Evolutionary conservation across 2,329 filamentous ascomycete species (phyloP).

Genomic region (Botrytis tulipae): DNA sequence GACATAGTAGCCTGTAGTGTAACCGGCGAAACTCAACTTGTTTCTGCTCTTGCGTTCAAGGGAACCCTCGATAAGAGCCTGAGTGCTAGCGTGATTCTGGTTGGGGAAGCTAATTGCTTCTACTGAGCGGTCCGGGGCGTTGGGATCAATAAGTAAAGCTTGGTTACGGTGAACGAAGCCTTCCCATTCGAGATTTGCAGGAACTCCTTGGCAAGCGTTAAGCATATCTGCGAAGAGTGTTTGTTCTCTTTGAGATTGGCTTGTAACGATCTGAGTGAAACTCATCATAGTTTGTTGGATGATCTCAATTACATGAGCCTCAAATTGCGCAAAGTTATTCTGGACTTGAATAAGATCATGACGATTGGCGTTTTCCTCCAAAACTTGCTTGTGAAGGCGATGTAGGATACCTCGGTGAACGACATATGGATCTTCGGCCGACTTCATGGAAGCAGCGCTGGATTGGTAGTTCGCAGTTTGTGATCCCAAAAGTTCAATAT

Average conservation of each 20-base stretch:
- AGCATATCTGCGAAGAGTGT: constrained; percentile 83
- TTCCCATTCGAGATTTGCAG: constrained; percentile 87
- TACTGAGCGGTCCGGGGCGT: constrained; percentile 69
- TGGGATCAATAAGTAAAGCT: constrained; percentile 74
- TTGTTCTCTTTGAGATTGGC: constrained; percentile 78
- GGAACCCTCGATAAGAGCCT: constrained; percentile 80
- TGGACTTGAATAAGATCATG: constrained; percentile 92
- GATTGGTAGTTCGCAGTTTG: constrained; percentile 80
- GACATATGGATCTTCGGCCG: constrained; percentile 83
- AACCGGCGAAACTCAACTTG: constrained; percentile 71
- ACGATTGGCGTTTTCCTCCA: constrained; percentile 93
- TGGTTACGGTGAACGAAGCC: constrained; percentile 73
- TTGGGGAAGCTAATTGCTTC: constrained; percentile 81
- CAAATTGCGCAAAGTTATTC: constrained; percentile 82
- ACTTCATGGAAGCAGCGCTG: constrained; percentile 65
- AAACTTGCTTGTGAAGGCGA: constrained; percentile 83
- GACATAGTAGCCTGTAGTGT: constrained; percentile 82
- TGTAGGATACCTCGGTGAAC: constrained; percentile 77
- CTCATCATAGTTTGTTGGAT: constrained; percentile 79
- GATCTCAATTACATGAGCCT: constrained; percentile 78
- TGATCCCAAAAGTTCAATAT: constrained; percentile 90
- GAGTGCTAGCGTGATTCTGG: constrained; percentile 76
- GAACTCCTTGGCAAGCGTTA: constrained; percentile 70
- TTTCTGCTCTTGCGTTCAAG: constrained; percentile 90
- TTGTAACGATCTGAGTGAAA: constrained; percentile 77